Conservation (phyloP, 2,329 filamentous ascomycete genomes). For the Aspergillus cejpii region DNA sequence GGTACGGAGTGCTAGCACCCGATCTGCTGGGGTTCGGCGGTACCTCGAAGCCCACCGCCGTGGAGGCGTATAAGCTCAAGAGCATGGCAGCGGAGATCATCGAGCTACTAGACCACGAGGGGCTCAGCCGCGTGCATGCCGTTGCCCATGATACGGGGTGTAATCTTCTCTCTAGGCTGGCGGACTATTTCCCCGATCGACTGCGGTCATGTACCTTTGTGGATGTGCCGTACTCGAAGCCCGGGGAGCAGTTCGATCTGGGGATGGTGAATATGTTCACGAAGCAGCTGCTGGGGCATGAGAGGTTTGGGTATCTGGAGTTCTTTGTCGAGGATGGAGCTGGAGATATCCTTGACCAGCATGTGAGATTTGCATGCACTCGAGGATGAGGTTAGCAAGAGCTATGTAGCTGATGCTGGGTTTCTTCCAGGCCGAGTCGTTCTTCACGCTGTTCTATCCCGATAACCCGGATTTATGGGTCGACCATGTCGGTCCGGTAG, state of each 20-base stretch:
- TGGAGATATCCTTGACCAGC: constrained; percentile 16
- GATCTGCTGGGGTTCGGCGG: constrained; percentile 41
- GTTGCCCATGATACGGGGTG: constrained; percentile 25
- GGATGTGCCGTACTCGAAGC: constrained; percentile 17
- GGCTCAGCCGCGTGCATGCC: constrained; percentile 15
- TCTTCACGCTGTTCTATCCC: constrained; percentile 23
- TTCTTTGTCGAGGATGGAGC: constrained; percentile 16
- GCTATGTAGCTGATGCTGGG: not conserved
- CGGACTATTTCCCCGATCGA: constrained; percentile 18
- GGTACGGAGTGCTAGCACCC: constrained; percentile 41
- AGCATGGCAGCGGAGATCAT: constrained; percentile 31
- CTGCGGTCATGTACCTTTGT: constrained; percentile 18
- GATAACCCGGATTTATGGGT: constrained; percentile 15
- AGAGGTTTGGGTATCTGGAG: constrained; percentile 21
- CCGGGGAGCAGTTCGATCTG: constrained; percentile 18
- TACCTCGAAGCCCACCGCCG: constrained; percentile 26
- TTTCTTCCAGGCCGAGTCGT: constrained; percentile 14
- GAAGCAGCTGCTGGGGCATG: constrained; percentile 16
- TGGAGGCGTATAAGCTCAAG: constrained; percentile 26
- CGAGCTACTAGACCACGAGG: constrained; percentile 29
- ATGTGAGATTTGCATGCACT: constrained; percentile 14
- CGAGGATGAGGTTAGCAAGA: constrained; percentile 3
- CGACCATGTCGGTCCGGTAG: constrained; percentile 17
- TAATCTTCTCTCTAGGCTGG: constrained; percentile 22
- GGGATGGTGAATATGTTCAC: constrained; percentile 16